Conservation (phyloP, 257 asterid genomes). For the Echites panduratus region DNA sequence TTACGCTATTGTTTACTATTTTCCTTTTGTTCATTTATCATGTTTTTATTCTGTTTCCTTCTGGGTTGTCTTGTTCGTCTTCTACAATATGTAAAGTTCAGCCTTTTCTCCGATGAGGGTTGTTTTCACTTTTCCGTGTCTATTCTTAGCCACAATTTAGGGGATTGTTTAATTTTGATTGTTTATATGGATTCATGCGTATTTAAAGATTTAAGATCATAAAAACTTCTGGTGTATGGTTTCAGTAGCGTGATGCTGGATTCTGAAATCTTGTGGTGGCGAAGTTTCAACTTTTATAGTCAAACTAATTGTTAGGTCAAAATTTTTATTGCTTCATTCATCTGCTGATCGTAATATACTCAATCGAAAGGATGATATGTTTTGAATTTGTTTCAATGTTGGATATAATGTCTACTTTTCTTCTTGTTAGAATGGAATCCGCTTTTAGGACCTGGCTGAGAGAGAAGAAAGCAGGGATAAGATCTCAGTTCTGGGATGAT, state of each 20-base stretch:
- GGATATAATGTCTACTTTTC: neutral
- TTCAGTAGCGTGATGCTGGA: neutral
- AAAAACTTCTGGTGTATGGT: neutral
- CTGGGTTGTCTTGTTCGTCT: slow-evolving; percentile 21
- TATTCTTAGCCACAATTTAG: neutral
- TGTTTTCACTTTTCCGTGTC: neutral
- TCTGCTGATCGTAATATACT: neutral
- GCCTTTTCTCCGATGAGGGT: neutral
- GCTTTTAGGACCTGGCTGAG: slow-evolving; percentile 65
- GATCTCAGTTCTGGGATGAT: slow-evolving; percentile 52
- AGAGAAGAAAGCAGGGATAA: slow-evolving; percentile 55
- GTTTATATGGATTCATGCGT: neutral
- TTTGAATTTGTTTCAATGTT: neutral
- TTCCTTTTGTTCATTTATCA: neutral
- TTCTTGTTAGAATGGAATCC: slow-evolving; percentile 80
- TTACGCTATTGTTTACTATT: neutral
- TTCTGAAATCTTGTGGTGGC: neutral
- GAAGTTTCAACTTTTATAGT: neutral
- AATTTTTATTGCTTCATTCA: neutral
- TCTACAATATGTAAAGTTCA: slow-evolving; percentile 10
- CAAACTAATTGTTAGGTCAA: neutral
- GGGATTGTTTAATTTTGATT: neutral
- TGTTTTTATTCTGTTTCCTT: slow-evolving; percentile 16
- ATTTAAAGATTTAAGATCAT: neutral
- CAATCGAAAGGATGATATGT: neutral